Base-by-base conservation (phyloP, 306 rosid species). In the Quercus dentata region DNA sequence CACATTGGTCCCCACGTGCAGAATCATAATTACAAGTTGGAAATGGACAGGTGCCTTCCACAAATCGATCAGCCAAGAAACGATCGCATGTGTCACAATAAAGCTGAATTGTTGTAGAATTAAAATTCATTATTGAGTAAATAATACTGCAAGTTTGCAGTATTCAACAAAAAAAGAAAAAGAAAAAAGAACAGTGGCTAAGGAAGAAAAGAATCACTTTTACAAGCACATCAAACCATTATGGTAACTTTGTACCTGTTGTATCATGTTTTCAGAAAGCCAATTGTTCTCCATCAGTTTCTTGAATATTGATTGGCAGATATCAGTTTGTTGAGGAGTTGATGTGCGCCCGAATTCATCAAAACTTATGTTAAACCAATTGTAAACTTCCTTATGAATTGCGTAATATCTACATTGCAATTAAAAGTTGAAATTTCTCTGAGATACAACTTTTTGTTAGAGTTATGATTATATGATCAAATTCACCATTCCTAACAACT, bases 1-100 rank as follows among this genome's bases (percentile, higher is more conserved):
- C 99, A 82, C 99, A 95, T 65, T 95, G 99, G 76, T 95, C 99
- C 35, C 99, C 98, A 59, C 98, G 87, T 27, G 99, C 99, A 38
- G 98, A 95, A 87, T 86, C 94, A 85, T 95, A 91, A 69, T 84
- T 95, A 23, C 99, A 95, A 14, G 91, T 94, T 2, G 63, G 86
- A 31, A 92, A 89, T 1, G 98, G 98, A 78, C 99, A 95, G 73
- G 69, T 78, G 68, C 99, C 99, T 89, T 95, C 99, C 84, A 95
- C 96, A 12, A 91, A 96, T 56, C 99, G 87, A 69, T 95, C 99
- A 20, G 99, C 97, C 78, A 95, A 81, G 90, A 95, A 95, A 81
- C 86, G 90, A 76, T 89, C 19, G 87, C 99, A 95, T 3, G 88
- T 84, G 74, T 92, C 92, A 9, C 99, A 95, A 81, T 89, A 95